These are phyloP conservation scores for Colletotrichum graminicola DNA, from an alignment of 2,329 filamentous ascomycete genomes.

Conservation along the genomic window DNA sequence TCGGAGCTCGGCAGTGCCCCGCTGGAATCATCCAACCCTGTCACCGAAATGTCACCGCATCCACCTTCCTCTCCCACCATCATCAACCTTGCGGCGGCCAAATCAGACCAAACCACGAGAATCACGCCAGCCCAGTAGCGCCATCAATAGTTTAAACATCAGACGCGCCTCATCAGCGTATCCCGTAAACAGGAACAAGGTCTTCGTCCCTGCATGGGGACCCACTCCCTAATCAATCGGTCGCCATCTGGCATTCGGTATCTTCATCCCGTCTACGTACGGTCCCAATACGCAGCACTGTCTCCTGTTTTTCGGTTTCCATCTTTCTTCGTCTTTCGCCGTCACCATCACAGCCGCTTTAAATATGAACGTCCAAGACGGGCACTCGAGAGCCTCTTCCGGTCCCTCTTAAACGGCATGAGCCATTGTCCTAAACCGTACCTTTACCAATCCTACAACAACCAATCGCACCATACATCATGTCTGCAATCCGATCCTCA, in stretches of 20 bases:
- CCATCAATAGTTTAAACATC: constrained; percentile 16
- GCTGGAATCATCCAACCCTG: constrained; percentile 25
- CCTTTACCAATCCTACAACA: constrained; percentile 1
- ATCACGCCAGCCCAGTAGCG: constrained; percentile 24
- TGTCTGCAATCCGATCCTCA: constrained; percentile 27
- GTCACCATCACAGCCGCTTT: constrained; percentile 4
- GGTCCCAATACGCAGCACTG: background rate
- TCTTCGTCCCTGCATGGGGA: constrained; percentile 1
- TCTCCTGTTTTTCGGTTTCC: background rate
- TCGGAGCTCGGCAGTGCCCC: background rate
- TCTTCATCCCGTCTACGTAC: constrained; percentile 23
- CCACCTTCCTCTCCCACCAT: constrained; percentile 25
- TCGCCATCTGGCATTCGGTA: constrained; percentile 27
- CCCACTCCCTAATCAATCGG: background rate
- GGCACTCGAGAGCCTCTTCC: background rate
- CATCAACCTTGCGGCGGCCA: constrained; percentile 29
- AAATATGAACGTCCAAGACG: constrained; percentile 29
- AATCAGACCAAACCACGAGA: background rate
- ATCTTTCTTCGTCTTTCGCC: background rate
- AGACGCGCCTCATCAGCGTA: constrained; percentile 27
- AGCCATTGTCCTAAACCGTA: constrained; percentile 7
- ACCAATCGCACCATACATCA: background rate
- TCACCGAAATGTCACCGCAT: constrained; percentile 37
- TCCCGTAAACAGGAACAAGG: background rate
- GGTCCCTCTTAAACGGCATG: constrained; percentile 22